Percentiles rank a stretch among this genome's conserved stretches.
These are phyloP conservation scores for Kuraishia ogatae DNA, from an alignment of 805 yeast species.

Conservation along the genomic window DNA sequence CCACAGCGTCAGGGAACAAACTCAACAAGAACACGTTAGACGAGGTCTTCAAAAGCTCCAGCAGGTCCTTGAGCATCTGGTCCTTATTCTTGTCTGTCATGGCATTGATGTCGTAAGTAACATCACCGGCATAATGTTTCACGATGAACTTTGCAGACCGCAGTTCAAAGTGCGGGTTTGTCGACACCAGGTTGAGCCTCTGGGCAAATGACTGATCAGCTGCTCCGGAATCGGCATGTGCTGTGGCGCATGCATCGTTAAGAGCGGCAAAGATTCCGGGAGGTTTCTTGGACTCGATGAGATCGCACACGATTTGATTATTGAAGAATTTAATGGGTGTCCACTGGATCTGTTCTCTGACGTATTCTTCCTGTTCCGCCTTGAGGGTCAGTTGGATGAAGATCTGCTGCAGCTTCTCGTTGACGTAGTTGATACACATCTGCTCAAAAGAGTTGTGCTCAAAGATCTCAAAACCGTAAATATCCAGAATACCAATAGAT, in stretches of 20 bases:
- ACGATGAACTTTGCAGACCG: conserved; percentile 82
- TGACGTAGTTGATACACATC: conserved; percentile 90
- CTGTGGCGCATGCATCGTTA: conserved; percentile 96
- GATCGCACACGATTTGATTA: conserved; percentile 92
- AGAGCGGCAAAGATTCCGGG: conserved; percentile 95
- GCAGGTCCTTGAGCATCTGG: conserved; percentile 78
- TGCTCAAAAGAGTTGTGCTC: conserved; percentile 94
- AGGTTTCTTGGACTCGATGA: conserved; percentile 89
- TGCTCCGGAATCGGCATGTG: conserved; percentile 94
- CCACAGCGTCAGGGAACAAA: conserved; percentile 59
- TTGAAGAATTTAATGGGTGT: conserved; percentile 95
- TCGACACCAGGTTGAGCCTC: conserved; percentile 74
- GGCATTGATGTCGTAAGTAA: conserved; percentile 76
- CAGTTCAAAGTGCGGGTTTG: conserved; percentile 82
- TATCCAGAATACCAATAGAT: conserved; percentile 90
- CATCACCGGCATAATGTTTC: conserved; percentile 98
- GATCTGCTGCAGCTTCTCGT: conserved; percentile 93
- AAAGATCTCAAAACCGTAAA: conserved; percentile 93
- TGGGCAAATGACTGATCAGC: conserved; percentile 96
- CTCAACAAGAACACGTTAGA: conserved; percentile 50
- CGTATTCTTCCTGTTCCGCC: conserved; percentile 97
- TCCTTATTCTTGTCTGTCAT: conserved; percentile 98
- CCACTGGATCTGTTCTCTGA: conserved; percentile 93
- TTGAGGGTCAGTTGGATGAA: conserved; percentile 92
- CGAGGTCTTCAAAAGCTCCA: conserved; percentile 71